Conservation (phyloP, 768 basidiomycete species). For the Rhizopogon sp. region DNA sequence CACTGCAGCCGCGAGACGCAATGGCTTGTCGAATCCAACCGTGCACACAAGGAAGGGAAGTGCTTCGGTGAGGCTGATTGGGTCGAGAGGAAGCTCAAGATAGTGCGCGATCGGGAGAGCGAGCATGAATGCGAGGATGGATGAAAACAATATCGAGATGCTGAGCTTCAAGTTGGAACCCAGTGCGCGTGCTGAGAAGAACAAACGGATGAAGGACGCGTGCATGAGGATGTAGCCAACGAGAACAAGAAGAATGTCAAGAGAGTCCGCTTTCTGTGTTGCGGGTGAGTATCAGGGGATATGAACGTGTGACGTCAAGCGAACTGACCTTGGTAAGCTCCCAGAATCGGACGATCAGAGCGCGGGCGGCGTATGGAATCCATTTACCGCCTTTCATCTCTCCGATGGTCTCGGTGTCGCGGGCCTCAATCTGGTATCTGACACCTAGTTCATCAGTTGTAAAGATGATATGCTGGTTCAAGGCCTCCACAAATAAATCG, state of each 20-base stretch:
- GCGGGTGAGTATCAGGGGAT: constrained; percentile 9
- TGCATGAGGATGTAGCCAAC: constrained; percentile 96
- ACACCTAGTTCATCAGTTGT: constrained; percentile 35
- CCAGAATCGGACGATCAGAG: constrained; percentile 79
- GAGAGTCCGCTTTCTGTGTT: constrained; percentile 82
- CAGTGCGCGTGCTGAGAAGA: constrained; percentile 81
- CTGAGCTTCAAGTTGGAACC: constrained; percentile 69
- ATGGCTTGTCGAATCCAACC: constrained; percentile 96
- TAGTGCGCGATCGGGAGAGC: constrained; percentile 74
- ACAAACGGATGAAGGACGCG: constrained; percentile 86
- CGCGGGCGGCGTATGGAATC: constrained; percentile 82
- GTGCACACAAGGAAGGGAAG: constrained; percentile 97
- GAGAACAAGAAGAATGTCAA: constrained; percentile 93
- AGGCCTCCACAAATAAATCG: constrained; percentile 44
- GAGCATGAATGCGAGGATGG: constrained; percentile 78
- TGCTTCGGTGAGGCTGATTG: constrained; percentile 89
- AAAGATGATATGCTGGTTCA: constrained; percentile 25
- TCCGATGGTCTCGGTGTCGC: constrained; percentile 46
- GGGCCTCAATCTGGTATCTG: constrained; percentile 47
- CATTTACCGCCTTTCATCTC: constrained; percentile 81
- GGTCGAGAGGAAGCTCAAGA: constrained; percentile 85
- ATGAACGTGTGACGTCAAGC: neutral
- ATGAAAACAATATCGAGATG: constrained; percentile 74
- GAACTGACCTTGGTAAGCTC: constrained; percentile 67
- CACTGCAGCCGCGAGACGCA: constrained; percentile 84